These are phyloP conservation scores for Penicillium crustosum DNA, from an alignment of 2,329 filamentous ascomycete species.

Conservation along the genomic window DNA sequence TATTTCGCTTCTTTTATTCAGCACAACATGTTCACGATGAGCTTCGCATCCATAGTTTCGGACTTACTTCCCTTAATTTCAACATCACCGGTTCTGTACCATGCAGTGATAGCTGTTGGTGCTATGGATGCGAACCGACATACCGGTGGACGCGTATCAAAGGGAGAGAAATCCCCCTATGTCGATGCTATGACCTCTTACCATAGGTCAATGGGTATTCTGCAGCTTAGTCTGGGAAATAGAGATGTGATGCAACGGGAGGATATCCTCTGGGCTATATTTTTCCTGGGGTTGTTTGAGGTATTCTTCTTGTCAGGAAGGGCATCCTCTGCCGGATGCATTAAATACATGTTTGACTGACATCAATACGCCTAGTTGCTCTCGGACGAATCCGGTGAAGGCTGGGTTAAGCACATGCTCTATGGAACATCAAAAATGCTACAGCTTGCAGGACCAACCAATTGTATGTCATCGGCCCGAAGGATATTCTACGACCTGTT, in stretches of 20 bases:
- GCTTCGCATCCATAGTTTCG: background rate
- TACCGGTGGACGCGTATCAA: background rate
- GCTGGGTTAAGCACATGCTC: constrained; percentile 11
- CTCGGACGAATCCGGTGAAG: constrained; percentile 2
- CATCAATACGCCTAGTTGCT: background rate
- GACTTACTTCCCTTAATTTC: background rate
- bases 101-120: background rate
- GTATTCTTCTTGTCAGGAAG: background rate
- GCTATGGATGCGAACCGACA: background rate
- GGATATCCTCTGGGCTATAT: background rate
- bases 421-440: constrained; percentile 12
- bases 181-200: background rate
- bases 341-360: background rate
- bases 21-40: constrained; percentile 1
- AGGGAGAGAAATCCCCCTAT: background rate
- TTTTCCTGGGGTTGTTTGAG: background rate
- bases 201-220: background rate
- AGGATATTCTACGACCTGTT: constrained; percentile 10
- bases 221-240: background rate
- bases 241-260: background rate
- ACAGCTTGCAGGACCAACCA: constrained; percentile 5
- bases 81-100: background rate
- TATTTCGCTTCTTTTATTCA: background rate
- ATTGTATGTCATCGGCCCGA: background rate
- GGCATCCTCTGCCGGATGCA: background rate